Conservation (phyloP, 768 basidiomycete species). For the Paxillus rubicundulus region DNA sequence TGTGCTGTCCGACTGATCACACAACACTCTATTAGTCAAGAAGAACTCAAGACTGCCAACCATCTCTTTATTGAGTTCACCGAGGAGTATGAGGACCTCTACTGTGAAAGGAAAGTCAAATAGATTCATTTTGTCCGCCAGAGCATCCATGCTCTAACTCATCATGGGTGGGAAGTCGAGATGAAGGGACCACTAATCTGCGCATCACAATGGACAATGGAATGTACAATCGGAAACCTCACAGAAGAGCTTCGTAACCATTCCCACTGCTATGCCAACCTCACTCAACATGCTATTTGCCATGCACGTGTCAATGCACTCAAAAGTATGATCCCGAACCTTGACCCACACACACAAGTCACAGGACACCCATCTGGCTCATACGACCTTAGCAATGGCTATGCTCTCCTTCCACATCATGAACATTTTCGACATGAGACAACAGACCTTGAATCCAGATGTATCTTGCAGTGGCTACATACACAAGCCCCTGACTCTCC, state of each 20-base stretch:
- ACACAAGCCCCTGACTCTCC: too few relatives aligned
- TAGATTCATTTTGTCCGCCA: too few relatives aligned
- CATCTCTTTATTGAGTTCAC: too few relatives aligned
- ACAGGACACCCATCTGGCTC: neutral
- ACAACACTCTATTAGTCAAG: too few relatives aligned
- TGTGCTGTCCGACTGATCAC: conserved; percentile 18
- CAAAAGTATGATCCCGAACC: conserved; percentile 12
- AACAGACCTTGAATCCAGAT: neutral
- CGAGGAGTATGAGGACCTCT: too few relatives aligned
- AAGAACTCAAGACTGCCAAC: too few relatives aligned
- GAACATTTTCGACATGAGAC: neutral
- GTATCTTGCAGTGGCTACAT: too few relatives aligned
- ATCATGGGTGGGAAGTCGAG: conserved; percentile 10
- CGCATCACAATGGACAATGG: conserved; percentile 28
- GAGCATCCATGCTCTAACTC: too few relatives aligned
- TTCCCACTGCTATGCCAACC: conserved; percentile 11
- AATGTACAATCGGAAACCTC: conserved; percentile 18
- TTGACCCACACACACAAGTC: conserved; percentile 3
- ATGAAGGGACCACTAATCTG: conserved; percentile 17
- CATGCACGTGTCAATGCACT: conserved; percentile 17
- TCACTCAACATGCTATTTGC: conserved; percentile 17
- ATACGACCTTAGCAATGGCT: too few relatives aligned
- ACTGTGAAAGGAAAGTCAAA: too few relatives aligned
- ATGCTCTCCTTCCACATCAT: conserved; percentile 1
- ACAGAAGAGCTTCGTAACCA: neutral